phyloP scores from a whole-genome alignment of 495 filamentous ascomycete species.

The Cercophora newfieldiana region DNA sequence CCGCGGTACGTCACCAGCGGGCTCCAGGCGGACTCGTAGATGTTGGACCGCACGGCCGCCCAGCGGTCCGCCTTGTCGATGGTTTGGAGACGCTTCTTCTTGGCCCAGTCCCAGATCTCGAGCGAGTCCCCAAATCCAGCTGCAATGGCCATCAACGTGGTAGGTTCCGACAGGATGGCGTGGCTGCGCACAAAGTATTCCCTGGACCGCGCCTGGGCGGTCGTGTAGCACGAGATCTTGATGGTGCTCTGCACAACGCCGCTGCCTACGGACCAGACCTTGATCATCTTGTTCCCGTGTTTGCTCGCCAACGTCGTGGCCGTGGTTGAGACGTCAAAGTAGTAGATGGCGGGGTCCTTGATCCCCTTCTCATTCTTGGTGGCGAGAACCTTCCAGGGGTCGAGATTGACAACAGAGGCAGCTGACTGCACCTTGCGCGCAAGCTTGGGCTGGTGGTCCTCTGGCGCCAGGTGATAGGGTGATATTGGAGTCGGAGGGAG shows the following conservation, averaged over 20 bases:
- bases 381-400: constrained; percentile 30
- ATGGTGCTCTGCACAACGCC: constrained; percentile 32
- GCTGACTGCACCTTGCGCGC: constrained; percentile 1
- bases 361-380: constrained; percentile 27
- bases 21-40: constrained; percentile 32
- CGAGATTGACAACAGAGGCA: constrained; percentile 19
- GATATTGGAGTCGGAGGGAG: constrained; percentile 8
- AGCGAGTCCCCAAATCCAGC: constrained; percentile 37
- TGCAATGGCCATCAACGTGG: constrained; percentile 36
- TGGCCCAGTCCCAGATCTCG: constrained; percentile 41
- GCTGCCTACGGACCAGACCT: constrained; percentile 36
- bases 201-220: constrained; percentile 35
- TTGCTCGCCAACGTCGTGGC: constrained; percentile 23
- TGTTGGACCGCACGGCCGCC: constrained; percentile 36
- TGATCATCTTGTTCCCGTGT: constrained; percentile 41
- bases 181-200: constrained; percentile 44
- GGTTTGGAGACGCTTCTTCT: constrained; percentile 37
- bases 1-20: constrained; percentile 35
- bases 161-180: constrained; percentile 37
- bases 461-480: not conserved
- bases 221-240: constrained; percentile 39
- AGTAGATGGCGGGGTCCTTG: constrained; percentile 34
- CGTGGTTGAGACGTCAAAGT: constrained; percentile 29
- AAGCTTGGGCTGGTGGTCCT: constrained; percentile 7
- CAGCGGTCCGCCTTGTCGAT: constrained; percentile 39